Conservation (phyloP, 2,329 filamentous ascomycete genomes). For the Lasiodiplodia gonubiensis region DNA sequence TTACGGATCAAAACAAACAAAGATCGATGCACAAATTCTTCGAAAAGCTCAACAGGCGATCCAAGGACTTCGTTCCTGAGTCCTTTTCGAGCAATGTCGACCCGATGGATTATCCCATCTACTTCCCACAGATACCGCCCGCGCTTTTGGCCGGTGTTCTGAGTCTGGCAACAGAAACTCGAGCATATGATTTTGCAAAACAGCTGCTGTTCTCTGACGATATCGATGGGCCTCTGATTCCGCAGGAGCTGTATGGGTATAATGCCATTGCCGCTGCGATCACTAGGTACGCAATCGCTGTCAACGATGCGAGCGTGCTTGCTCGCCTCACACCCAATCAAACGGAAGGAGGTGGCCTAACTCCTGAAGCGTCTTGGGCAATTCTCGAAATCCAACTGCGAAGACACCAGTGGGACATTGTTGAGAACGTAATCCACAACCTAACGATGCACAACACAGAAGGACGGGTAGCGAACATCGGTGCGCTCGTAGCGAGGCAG, state of each 20-base stretch:
- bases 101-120: conserved; percentile 46
- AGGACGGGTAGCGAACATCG: neutral
- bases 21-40: conserved; percentile 52
- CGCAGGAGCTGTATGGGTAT: conserved; percentile 51
- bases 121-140: conserved; percentile 53
- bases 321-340: conserved; percentile 32
- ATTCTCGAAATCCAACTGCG: conserved; percentile 52
- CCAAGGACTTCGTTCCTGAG: conserved; percentile 31
- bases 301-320: conserved; percentile 49
- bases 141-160: conserved; percentile 57
- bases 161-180: conserved; percentile 55
- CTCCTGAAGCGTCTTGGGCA: conserved; percentile 40
- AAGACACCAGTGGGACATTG: conserved; percentile 49
- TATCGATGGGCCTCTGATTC: conserved; percentile 61
- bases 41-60: conserved; percentile 36
- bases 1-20: conserved; percentile 52
- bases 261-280: conserved; percentile 58
- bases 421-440: conserved; percentile 43
- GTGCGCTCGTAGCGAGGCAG: conserved; percentile 18
- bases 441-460: neutral
- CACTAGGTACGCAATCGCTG: conserved; percentile 60
- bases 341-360: conserved; percentile 2
- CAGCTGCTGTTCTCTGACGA: conserved; percentile 61
- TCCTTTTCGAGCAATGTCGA: conserved; percentile 42
- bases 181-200: conserved; percentile 56